Evolutionary conservation across 441 rosid species (phyloP).

Genomic region (Syzygium syzygioides): DNA sequence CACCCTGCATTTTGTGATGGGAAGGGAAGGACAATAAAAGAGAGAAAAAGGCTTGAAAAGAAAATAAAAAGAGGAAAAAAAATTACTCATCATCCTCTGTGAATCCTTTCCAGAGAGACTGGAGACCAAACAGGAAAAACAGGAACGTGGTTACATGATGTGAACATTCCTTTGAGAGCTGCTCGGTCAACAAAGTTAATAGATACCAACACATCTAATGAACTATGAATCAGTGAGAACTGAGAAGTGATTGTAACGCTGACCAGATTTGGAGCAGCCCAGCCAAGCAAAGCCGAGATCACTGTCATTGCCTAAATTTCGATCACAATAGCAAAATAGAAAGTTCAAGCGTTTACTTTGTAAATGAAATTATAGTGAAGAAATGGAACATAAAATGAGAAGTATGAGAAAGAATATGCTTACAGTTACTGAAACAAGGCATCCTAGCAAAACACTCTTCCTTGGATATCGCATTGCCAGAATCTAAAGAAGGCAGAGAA

Average conservation of each 20-base stretch:
- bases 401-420: neutral
- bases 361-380: neutral
- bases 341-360: neutral
- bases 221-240: neutral
- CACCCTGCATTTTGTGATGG: neutral
- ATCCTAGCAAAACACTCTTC: slow-evolving; percentile 20
- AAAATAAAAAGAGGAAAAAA: neutral
- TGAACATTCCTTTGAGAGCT: slow-evolving; percentile 17
- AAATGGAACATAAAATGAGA: neutral
- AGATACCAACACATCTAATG: neutral
- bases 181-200: neutral
- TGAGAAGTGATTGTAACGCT: neutral
- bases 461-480: slow-evolving; percentile 24
- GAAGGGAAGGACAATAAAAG: neutral
- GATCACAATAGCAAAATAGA: neutral
- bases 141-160: slow-evolving; percentile 15
- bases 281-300: slow-evolving; percentile 15
- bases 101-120: slow-evolving; percentile 10
- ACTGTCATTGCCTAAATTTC: slow-evolving; percentile 7
- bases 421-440: slow-evolving; percentile 16
- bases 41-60: neutral
- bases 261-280: slow-evolving; percentile 24
- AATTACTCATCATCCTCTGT: slow-evolving; percentile 16
- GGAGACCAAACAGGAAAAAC: slow-evolving; percentile 13
- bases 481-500: slow-evolving; percentile 3